These are phyloP conservation scores for Zostera marina DNA, from an alignment of 116 monocot genomes.

Conservation along the genomic window DNA sequence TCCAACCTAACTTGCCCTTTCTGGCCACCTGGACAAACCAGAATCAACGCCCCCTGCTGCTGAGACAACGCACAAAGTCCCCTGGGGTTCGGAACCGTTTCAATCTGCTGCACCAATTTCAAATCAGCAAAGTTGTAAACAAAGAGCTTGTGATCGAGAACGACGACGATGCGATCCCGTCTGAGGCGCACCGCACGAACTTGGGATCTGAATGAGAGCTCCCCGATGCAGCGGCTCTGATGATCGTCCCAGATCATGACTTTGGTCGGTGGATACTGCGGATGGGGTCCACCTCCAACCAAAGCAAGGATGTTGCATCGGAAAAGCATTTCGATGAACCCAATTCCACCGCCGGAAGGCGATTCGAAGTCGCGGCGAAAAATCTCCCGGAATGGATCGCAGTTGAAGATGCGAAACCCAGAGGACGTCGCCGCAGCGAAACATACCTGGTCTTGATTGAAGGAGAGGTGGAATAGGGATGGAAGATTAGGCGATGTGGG, in stretches of 20 bases:
- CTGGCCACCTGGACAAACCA: slow-evolving; percentile 87
- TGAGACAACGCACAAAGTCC: slow-evolving; percentile 83
- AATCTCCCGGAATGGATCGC: slow-evolving; percentile 94
- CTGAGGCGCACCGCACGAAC: slow-evolving; percentile 79
- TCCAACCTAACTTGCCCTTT: slow-evolving; percentile 93
- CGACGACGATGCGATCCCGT: slow-evolving; percentile 75
- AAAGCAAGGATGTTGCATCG: slow-evolving; percentile 88
- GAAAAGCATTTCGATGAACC: slow-evolving; percentile 86
- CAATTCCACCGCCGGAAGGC: slow-evolving; percentile 23
- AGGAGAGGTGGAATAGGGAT: slow-evolving; percentile 46
- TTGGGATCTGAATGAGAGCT: slow-evolving; percentile 82
- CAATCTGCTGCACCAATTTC: slow-evolving; percentile 90
- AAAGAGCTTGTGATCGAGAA: slow-evolving; percentile 74
- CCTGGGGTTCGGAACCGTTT: slow-evolving; percentile 83
- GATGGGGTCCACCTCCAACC: slow-evolving; percentile 65
- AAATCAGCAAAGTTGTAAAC: slow-evolving; percentile 88
- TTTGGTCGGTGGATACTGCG: slow-evolving; percentile 66
- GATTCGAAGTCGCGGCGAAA: slow-evolving; percentile 75
- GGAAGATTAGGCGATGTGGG: background rate
- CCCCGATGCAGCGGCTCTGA: slow-evolving; percentile 90
- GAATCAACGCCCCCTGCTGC: slow-evolving; percentile 71
- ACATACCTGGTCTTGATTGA: slow-evolving; percentile 82
- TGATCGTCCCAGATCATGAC: slow-evolving; percentile 99
- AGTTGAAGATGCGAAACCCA: slow-evolving; percentile 91
- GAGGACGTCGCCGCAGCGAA: slow-evolving; percentile 67